phyloP scores from a whole-genome alignment of 805 yeast genomes.

The Metschnikowia noctiluminum region DNA sequence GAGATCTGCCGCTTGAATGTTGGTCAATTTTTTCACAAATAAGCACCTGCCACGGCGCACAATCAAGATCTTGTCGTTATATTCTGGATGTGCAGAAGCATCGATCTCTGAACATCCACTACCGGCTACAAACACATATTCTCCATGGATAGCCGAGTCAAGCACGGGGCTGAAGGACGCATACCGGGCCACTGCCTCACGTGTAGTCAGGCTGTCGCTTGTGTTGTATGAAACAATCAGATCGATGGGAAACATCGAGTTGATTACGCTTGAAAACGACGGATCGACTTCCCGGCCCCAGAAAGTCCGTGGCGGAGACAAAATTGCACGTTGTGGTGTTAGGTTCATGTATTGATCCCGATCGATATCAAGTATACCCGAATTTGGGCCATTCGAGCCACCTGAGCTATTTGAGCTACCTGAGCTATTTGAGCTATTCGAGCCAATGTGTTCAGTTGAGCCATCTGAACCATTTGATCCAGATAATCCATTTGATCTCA shows the following conservation, averaged over 20 bases:
- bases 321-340: no score
- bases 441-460: no score
- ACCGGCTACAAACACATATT: conserved; percentile 26
- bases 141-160: conserved; percentile 21
- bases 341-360: not conserved
- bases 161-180: conserved; percentile 42
- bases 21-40: conserved; percentile 49
- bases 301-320: not conserved
- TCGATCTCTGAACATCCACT: conserved; percentile 28
- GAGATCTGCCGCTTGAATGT: conserved; percentile 33
- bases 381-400: no score
- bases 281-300: conserved; percentile 10
- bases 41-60: conserved; percentile 50
- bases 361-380: no score
- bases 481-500: no score
- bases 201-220: conserved; percentile 13
- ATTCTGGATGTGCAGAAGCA: conserved; percentile 10
- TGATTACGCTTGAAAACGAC: conserved; percentile 24
- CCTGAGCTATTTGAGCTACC: not conserved
- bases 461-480: no score
- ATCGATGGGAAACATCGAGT: conserved; percentile 43
- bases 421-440: not conserved
- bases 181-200: conserved; percentile 31
- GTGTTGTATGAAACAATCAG: conserved; percentile 30
- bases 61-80: conserved; percentile 22